Percentiles rank a stretch among this genome's conserved stretches.
Conservation (phyloP, 2,329 filamentous ascomycete species). For the Diaporthe vexans region DNA sequence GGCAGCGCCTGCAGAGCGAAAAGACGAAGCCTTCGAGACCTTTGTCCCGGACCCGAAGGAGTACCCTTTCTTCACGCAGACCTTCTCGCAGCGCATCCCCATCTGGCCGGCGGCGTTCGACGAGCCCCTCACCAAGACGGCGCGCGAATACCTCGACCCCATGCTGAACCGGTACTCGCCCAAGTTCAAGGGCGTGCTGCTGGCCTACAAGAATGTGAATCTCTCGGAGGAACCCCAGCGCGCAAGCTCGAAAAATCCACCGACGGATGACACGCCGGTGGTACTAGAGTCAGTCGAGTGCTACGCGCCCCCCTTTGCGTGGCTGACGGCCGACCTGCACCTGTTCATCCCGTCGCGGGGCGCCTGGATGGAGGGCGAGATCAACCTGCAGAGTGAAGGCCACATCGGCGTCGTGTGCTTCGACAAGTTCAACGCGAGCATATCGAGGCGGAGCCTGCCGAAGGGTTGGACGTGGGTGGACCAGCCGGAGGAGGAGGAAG, state of each 20-base stretch:
- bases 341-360: conserved; percentile 84
- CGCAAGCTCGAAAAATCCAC: conserved; percentile 56
- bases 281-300: conserved; percentile 75
- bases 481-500: conserved; percentile 58
- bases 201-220: conserved; percentile 79
- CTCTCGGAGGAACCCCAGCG: conserved; percentile 72
- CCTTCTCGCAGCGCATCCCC: conserved; percentile 83
- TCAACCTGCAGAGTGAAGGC: conserved; percentile 90
- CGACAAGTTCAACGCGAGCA: conserved; percentile 91
- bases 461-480: conserved; percentile 84
- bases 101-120: conserved; percentile 80
- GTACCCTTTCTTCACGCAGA: conserved; percentile 84
- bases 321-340: conserved; percentile 89
- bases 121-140: conserved; percentile 77
- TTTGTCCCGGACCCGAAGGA: conserved; percentile 57
- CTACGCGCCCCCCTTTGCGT: conserved; percentile 87
- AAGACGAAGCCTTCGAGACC: conserved; percentile 45
- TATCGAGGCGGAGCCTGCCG: conserved; percentile 83
- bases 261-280: conserved; percentile 61
- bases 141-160: conserved; percentile 81
- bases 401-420: conserved; percentile 92
- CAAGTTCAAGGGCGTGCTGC: conserved; percentile 78
- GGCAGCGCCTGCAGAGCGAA: not conserved
- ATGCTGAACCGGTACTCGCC: conserved; percentile 84
- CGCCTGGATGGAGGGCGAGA: conserved; percentile 81